Evolutionary conservation across 306 rosid species (phyloP).

Genomic region (Erythrophleum fordii): DNA sequence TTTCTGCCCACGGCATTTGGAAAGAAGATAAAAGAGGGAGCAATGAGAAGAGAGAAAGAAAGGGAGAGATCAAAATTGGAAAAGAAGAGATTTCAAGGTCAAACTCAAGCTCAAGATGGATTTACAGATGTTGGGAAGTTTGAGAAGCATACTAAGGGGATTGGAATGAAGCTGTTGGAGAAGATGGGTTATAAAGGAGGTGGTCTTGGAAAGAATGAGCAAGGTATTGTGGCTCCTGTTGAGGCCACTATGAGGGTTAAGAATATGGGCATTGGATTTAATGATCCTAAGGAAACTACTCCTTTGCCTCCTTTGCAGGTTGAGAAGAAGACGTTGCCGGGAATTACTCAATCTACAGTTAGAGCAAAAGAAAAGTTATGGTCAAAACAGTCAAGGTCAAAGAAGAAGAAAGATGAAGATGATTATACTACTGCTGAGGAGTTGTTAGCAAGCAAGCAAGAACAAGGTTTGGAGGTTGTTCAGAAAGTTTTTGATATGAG

Average conservation of each 20-base stretch:
- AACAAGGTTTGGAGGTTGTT: slow-evolving; percentile 66
- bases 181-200: slow-evolving; percentile 98
- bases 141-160: slow-evolving; percentile 86
- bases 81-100: slow-evolving; percentile 53
- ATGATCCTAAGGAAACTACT: slow-evolving; percentile 59
- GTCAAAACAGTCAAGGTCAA: slow-evolving; percentile 56
- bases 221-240: slow-evolving; percentile 82
- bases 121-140: slow-evolving; percentile 59
- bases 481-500: slow-evolving; percentile 72
- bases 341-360: slow-evolving; percentile 40
- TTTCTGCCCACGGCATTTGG: slow-evolving; percentile 86
- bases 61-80: slow-evolving; percentile 59
- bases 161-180: slow-evolving; percentile 79
- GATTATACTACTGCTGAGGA: slow-evolving; percentile 72
- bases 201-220: slow-evolving; percentile 89
- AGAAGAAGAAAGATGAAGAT: slow-evolving; percentile 53
- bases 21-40: slow-evolving; percentile 83
- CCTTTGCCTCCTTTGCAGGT: slow-evolving; percentile 49
- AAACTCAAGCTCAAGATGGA: slow-evolving; percentile 36
- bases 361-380: slow-evolving; percentile 61
- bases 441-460: slow-evolving; percentile 79
- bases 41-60: slow-evolving; percentile 69
- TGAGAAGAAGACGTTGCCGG: slow-evolving; percentile 47
- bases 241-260: slow-evolving; percentile 84
- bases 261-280: slow-evolving; percentile 84